These are phyloP conservation scores for Mimosa bimucronata DNA, from an alignment of 306 rosid genomes.

Conservation along the genomic window DNA sequence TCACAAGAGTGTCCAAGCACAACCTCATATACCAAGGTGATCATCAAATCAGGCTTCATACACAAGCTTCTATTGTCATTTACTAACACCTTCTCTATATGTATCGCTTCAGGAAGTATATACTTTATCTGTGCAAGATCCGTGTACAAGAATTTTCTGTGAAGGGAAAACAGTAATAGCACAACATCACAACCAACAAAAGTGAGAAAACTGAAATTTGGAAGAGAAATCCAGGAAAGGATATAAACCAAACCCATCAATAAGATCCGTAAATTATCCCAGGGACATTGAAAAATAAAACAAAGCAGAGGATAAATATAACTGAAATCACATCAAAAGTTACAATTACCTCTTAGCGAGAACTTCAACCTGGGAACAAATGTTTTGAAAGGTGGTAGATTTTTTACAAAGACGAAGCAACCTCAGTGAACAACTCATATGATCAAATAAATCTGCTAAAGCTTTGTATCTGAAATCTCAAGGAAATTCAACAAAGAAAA, in stretches of 20 bases:
- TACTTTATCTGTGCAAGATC: no score
- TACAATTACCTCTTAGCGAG: slow-evolving; percentile 53
- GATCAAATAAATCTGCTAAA: slow-evolving; percentile 51
- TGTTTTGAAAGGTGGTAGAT: slow-evolving; percentile 55
- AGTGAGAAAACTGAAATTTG: background rate
- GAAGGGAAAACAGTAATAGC: no score
- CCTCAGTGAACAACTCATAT: slow-evolving; percentile 60
- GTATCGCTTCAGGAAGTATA: no score
- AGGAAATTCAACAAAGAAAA: background rate
- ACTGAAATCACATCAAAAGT: no score
- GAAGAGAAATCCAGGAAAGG: background rate
- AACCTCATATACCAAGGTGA: no score
- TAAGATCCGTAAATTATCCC: slow-evolving; percentile 8
- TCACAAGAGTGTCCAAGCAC: slow-evolving; percentile 22
- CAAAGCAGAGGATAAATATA: background rate
- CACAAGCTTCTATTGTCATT: no score
- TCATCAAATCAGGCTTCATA: no score
- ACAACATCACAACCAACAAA: slow-evolving; percentile 10
- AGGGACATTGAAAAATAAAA: background rate
- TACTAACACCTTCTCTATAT: no score
- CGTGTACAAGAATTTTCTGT: no score
- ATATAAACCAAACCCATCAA: background rate
- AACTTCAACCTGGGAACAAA: slow-evolving; percentile 58
- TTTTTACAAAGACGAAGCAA: slow-evolving; percentile 55
- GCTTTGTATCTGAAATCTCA: slow-evolving; percentile 47